These are phyloP conservation scores for Senecio squalidus DNA, from an alignment of 140 eudicot species.

Conservation along the genomic window DNA sequence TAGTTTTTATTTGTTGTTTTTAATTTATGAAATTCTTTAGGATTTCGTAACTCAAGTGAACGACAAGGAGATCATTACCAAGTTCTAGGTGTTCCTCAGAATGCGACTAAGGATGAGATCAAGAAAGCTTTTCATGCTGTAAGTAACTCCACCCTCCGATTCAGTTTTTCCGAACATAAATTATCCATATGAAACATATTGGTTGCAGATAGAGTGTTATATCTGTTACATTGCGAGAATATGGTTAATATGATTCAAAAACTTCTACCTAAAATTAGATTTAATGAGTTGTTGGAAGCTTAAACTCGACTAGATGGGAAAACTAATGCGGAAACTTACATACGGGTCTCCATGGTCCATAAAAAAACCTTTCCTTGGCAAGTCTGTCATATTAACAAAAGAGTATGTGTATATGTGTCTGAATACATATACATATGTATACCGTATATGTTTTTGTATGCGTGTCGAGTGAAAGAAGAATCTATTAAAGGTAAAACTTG, in stretches of 20 bases:
- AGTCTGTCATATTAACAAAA: constrained; percentile 48
- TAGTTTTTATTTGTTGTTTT: constrained; percentile 4
- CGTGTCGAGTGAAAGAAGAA: neutral
- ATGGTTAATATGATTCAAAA: too few species aligned
- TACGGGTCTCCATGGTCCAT: too few species aligned
- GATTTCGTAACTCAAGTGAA: constrained; percentile 30
- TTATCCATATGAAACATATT: too few species aligned
- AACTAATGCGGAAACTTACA: too few species aligned
- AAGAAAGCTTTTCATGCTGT: constrained; percentile 88
- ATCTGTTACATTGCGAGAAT: too few species aligned
- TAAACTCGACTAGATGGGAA: too few species aligned
- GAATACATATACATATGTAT: too few species aligned
- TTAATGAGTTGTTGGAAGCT: too few species aligned
- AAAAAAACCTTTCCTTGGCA: constrained; percentile 70
- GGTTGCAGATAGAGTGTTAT: too few species aligned
- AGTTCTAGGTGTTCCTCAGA: constrained; percentile 63
- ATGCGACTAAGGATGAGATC: constrained; percentile 74
- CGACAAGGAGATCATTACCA: constrained; percentile 67
- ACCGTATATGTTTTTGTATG: neutral
- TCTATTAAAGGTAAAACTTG: neutral
- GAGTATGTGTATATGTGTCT: too few species aligned
- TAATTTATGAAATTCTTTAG: constrained; percentile 29
- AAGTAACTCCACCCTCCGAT: constrained; percentile 17
- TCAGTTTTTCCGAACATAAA: neutral
- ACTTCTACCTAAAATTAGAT: too few species aligned